Conservation (phyloP, 352 stramenopile genomes). For the Phytophthora sp. region DNA sequence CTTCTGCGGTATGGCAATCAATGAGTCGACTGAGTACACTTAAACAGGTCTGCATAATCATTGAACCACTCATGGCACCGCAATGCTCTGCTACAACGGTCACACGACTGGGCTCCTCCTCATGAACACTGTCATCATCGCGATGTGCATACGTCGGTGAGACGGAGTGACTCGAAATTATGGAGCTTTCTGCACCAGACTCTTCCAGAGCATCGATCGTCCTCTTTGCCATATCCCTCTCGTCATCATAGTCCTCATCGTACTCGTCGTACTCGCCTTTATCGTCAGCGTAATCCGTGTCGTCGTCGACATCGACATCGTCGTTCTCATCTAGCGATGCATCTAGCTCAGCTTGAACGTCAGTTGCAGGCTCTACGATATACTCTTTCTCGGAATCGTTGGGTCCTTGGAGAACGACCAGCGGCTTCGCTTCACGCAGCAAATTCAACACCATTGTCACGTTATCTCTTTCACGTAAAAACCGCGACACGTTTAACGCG, state of each 20-base stretch:
- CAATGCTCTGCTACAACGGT: slow-evolving; percentile 82
- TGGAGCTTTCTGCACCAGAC: slow-evolving; percentile 53
- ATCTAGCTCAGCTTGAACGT: slow-evolving; percentile 61
- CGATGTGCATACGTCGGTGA: slow-evolving; percentile 43
- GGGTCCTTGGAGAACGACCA: slow-evolving; percentile 69
- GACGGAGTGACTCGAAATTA: slow-evolving; percentile 39
- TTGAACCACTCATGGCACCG: slow-evolving; percentile 80
- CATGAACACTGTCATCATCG: slow-evolving; percentile 40
- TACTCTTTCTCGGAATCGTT: slow-evolving; percentile 78
- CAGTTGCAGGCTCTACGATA: slow-evolving; percentile 58
- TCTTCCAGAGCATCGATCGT: slow-evolving; percentile 80
- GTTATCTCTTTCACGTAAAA: slow-evolving; percentile 76
- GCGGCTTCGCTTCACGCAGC: slow-evolving; percentile 76
- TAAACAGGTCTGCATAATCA: slow-evolving; percentile 90
- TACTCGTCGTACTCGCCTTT: slow-evolving; percentile 48
- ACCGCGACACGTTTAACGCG: slow-evolving; percentile 79
- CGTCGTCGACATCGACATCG: slow-evolving; percentile 36
- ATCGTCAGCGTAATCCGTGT: slow-evolving; percentile 51
- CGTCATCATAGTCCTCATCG: slow-evolving; percentile 44
- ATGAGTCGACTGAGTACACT: slow-evolving; percentile 84
- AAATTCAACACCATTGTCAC: slow-evolving; percentile 80
- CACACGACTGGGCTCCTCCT: slow-evolving; percentile 58
- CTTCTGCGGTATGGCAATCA: slow-evolving; percentile 82
- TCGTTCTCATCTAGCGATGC: slow-evolving; percentile 65
- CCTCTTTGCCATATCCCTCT: slow-evolving; percentile 50